Evolutionary conservation across 345 rosid species (phyloP).

Genomic region (Brassica rapa): DNA sequence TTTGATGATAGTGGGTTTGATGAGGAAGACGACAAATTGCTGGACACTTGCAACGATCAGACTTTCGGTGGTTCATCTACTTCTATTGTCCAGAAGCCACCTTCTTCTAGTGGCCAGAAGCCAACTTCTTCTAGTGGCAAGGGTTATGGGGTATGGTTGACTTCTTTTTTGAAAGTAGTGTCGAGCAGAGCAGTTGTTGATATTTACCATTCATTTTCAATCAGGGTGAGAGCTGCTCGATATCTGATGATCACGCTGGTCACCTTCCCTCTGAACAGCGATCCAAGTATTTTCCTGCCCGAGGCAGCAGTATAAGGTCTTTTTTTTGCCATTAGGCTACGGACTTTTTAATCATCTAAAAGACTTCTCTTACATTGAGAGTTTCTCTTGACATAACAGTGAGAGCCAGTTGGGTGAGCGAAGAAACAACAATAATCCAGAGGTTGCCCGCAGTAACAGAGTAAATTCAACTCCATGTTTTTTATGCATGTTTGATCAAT

Average conservation of each 20-base stretch:
- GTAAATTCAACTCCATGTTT: constrained; percentile 33
- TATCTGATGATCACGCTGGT: constrained; percentile 47
- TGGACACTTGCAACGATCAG: constrained; percentile 58
- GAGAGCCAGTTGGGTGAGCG: constrained; percentile 31
- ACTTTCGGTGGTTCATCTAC: constrained; percentile 61
- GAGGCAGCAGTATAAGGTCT: constrained; percentile 61
- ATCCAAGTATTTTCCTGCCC: constrained; percentile 42
- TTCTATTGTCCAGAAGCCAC: constrained; percentile 43
- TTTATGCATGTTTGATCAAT: neutral
- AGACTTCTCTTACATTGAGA: constrained; percentile 14
- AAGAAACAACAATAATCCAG: constrained; percentile 27
- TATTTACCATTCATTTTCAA: constrained; percentile 23
- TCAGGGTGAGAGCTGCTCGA: constrained; percentile 57
- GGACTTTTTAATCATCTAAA: neutral
- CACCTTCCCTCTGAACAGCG: constrained; percentile 50
- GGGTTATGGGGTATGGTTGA: constrained; percentile 38
- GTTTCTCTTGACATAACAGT: constrained; percentile 17
- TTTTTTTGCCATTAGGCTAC: neutral
- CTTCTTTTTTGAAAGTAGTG: constrained; percentile 11
- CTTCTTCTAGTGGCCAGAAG: constrained; percentile 42
- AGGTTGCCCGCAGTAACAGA: constrained; percentile 30
- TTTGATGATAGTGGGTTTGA: constrained; percentile 79
- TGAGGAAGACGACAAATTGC: constrained; percentile 62
- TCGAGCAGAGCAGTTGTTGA: constrained; percentile 10
- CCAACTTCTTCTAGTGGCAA: constrained; percentile 26